These are phyloP conservation scores for Leptomonas pyrrhocoris DNA, from an alignment of 208 protist genomes.

Conservation along the genomic window DNA sequence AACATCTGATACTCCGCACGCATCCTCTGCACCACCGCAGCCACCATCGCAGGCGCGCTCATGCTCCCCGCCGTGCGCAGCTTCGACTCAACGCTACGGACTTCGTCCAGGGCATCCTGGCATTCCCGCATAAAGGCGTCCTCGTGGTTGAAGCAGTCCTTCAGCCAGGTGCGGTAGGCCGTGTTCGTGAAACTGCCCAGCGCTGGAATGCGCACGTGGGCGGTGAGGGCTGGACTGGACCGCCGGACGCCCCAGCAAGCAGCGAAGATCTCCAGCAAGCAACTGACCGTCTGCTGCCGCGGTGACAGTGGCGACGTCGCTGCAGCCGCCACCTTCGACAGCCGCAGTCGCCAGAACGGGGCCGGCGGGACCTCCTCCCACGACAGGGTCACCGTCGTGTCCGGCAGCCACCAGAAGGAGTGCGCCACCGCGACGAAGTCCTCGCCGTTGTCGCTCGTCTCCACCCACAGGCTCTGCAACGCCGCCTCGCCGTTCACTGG, in stretches of 20 bases:
- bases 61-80: conserved; percentile 46
- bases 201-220: not conserved
- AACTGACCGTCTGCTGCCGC: conserved; percentile 24
- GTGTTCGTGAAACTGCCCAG: conserved; percentile 35
- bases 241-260: conserved; percentile 52
- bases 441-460: conserved; percentile 78
- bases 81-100: conserved; percentile 50
- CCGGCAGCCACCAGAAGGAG: conserved; percentile 5
- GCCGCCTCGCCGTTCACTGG: not conserved
- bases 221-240: conserved; percentile 11
- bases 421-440: conserved; percentile 59
- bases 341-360: conserved; percentile 26
- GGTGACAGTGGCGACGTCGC: not conserved
- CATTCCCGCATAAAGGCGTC: conserved; percentile 57
- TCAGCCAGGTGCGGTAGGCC: conserved; percentile 50
- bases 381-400: conserved; percentile 32
- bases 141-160: conserved; percentile 58
- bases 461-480: conserved; percentile 50
- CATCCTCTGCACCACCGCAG: conserved; percentile 44
- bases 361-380: conserved; percentile 34
- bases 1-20: conserved; percentile 53
- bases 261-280: conserved; percentile 44
- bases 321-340: not conserved
- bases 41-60: conserved; percentile 47
- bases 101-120: conserved; percentile 58